These are phyloP conservation scores for Phylloporus arenicola DNA, from an alignment of 768 basidiomycete species.

Conservation along the genomic window DNA sequence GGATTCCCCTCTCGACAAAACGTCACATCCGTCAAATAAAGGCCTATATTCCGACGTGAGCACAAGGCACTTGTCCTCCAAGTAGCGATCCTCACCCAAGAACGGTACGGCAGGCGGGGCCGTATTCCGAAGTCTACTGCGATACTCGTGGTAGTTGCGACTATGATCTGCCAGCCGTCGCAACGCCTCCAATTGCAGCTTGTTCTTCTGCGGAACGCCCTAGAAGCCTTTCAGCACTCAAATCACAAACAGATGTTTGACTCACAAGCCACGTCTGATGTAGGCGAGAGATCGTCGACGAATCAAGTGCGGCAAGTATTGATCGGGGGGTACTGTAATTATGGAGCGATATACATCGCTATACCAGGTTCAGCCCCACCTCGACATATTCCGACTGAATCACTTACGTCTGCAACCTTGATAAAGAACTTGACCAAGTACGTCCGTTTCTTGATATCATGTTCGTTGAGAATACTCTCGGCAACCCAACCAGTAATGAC, in stretches of 20 bases:
- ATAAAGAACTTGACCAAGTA: conserved; percentile 83
- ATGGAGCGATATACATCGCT: conserved; percentile 79
- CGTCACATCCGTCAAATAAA: conserved; percentile 88
- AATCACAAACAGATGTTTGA: conserved; percentile 5
- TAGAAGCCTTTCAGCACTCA: conserved; percentile 29
- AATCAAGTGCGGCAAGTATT: conserved; percentile 91
- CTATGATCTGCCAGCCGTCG: conserved; percentile 88
- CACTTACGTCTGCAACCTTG: conserved; percentile 83
- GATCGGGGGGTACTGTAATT: conserved; percentile 94
- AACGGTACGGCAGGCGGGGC: conserved; percentile 92
- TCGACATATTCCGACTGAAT: conserved; percentile 2
- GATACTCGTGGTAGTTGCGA: conserved; percentile 88
- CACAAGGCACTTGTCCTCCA: not conserved
- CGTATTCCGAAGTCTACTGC: conserved; percentile 79
- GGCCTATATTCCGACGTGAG: conserved; percentile 41
- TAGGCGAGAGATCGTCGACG: conserved; percentile 87
- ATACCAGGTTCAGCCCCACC: conserved; percentile 8
- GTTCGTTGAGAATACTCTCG: conserved; percentile 88
- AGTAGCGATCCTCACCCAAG: conserved; percentile 53
- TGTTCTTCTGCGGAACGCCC: conserved; percentile 85
- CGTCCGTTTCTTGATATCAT: conserved; percentile 80
- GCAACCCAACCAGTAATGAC: conserved; percentile 95
- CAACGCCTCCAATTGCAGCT: conserved; percentile 67
- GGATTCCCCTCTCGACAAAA: conserved; percentile 96
- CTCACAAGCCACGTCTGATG: conserved; percentile 91